Percentiles rank a stretch among this genome's conserved stretches.
phyloP scores from a whole-genome alignment of 2,329 filamentous ascomycete genomes.

The Aureobasidium leucospermi region DNA sequence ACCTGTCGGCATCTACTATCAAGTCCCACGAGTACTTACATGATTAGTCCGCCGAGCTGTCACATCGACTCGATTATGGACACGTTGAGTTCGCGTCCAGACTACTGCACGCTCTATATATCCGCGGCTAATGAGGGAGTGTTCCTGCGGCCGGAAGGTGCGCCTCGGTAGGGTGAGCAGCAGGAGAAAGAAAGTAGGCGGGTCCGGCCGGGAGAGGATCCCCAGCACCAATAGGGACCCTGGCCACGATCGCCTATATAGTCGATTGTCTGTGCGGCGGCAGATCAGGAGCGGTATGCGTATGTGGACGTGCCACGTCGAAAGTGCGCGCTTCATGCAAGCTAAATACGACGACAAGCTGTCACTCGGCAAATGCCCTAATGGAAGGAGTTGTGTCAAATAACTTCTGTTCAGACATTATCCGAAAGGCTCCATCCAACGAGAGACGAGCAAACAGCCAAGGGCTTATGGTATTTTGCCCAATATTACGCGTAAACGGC shows the following conservation, averaged over 20 bases:
- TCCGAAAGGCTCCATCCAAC: background rate
- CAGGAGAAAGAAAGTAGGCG: background rate
- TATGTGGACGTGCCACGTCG: slow-evolving; percentile 12
- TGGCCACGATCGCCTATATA: slow-evolving; percentile 2
- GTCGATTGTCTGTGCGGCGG: slow-evolving; percentile 6
- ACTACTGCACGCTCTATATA: slow-evolving; percentile 10
- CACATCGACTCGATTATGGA: slow-evolving; percentile 8
- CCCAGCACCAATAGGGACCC: background rate
- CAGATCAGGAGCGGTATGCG: slow-evolving; percentile 12
- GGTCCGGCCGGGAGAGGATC: background rate
- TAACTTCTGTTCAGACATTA: background rate
- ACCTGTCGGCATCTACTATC: background rate
- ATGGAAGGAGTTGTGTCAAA: background rate
- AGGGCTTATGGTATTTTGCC: background rate
- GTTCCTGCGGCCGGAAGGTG: slow-evolving; percentile 1
- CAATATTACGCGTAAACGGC: background rate
- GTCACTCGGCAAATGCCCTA: background rate
- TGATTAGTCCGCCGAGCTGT: background rate
- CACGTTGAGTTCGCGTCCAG: slow-evolving; percentile 3
- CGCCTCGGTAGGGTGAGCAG: background rate
- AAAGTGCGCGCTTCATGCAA: slow-evolving; percentile 6
- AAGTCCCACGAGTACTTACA: background rate
- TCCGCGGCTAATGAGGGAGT: background rate
- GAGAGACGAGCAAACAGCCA: background rate
- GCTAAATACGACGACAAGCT: slow-evolving; percentile 1